Percentiles rank a stretch among this genome's conserved stretches.
phyloP scores from a whole-genome alignment of 2,329 filamentous ascomycete species.

The Cercospora sesami region DNA sequence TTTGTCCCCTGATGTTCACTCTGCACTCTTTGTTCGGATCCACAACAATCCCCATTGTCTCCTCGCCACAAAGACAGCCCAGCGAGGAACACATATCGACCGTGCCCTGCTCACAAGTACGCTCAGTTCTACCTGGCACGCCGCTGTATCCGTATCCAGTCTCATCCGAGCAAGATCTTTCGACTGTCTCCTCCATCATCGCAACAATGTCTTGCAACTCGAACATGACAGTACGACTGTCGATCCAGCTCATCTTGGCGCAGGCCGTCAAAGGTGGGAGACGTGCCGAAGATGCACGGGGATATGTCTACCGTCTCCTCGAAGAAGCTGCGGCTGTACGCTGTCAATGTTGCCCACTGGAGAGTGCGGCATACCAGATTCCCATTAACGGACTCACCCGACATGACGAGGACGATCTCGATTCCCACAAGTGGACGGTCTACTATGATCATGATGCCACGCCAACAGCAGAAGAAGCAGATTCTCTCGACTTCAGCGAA shows the following conservation, averaged over 20 bases:
- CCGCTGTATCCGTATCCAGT: not conserved
- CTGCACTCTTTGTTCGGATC: not conserved
- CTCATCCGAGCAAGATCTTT: not conserved
- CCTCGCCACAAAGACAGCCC: not conserved
- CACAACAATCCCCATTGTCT: not conserved
- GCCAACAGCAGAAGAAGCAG: not conserved
- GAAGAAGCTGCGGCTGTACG: not conserved
- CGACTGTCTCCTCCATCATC: not conserved
- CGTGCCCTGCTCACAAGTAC: not conserved
- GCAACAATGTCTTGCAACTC: not conserved
- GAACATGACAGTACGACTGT: slow-evolving; percentile 4
- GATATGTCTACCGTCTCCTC: not conserved
- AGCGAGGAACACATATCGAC: not conserved
- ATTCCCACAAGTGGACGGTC: not conserved
- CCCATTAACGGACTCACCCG: not conserved
- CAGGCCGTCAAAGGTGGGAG: not conserved
- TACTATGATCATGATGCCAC: not conserved
- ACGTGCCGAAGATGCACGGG: not conserved
- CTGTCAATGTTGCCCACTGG: not conserved
- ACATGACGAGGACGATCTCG: not conserved
- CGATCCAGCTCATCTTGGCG: slow-evolving; percentile 3
- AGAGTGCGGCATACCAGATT: not conserved
- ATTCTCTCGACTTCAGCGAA: not conserved
- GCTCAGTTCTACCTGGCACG: not conserved
- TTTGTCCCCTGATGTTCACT: not conserved